Evolutionary conservation across 1,284 basidiomycete genomes (phyloP), one percentile per base, ranked within the genome.

Genomic region (Boletus hoseneyae): DNA sequence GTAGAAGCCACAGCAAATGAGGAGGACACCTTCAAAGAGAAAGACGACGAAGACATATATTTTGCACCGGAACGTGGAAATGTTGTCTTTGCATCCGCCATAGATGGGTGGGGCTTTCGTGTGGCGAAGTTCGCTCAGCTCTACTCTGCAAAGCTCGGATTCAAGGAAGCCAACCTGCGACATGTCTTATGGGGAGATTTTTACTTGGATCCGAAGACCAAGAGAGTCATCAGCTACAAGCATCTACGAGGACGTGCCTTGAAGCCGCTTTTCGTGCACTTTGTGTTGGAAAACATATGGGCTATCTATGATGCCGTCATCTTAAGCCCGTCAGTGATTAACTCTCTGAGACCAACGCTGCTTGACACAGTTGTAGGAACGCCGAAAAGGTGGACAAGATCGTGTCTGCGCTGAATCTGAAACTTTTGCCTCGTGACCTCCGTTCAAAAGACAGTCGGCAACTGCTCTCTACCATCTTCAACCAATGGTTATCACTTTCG

Each of bases 251-350:
- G 92, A 16, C 82, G 93, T 21, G 77, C 80, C 29, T 72, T 99
- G 62, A 99, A 98, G 73, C 93, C 95, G n/a, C 78, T 99, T 44
- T 99, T 99, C 65, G 97, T 98, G 5, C 95, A 98, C 70, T 97
- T 99, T 61, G 87, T 99, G 5, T 73, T 99, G 58, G 97, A 99
- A 53, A 99, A 98, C 68, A 82, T 99, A 27, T 99, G 96, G 96
- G 86, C 89, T 23, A 90, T 98, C 10, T 99, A 99, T 70, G 90
- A 96, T 61, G 89, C 88, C 25, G 85, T 94, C 13, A 71, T 89
- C 30, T 69, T 89, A 13, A 91, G 93, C 59, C 88, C 92, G 94
- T 97, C 66, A 64, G 92, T 83, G 2, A 43, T 42, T 3, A 11
- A 19, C 23, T 41, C 6, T 33, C 34, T 13, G 39, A 35, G 27